These are phyloP conservation scores for Citrus unshiu DNA, from an alignment of 345 rosid genomes.

Conservation along the genomic window DNA sequence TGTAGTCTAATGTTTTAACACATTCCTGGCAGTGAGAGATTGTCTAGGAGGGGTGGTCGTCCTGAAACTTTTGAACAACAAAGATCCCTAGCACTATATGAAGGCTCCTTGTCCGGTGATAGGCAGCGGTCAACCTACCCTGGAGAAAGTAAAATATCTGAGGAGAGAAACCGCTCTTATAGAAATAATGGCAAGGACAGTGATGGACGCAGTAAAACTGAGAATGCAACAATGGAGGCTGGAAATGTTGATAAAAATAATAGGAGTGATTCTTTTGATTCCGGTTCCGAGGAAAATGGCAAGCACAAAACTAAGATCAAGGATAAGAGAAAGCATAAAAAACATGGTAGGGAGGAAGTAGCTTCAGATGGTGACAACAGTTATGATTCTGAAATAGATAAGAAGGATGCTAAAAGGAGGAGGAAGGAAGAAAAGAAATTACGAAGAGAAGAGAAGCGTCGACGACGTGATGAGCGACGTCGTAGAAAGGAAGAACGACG, in stretches of 20 bases:
- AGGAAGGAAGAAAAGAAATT: conserved; percentile 81
- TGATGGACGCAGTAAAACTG: conserved; percentile 23
- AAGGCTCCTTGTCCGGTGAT: conserved; percentile 25
- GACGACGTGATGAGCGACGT: conserved; percentile 70
- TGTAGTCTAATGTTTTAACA: conserved; percentile 12
- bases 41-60: conserved; percentile 29
- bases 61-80: conserved; percentile 35
- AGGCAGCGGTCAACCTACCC: conserved; percentile 14
- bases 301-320: conserved; percentile 36
- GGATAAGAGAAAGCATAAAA: conserved; percentile 63
- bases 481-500: conserved; percentile 71
- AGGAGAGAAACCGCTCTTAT: conserved; percentile 27
- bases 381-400: conserved; percentile 64
- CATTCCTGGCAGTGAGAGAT: conserved; percentile 50
- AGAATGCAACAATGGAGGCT: conserved; percentile 20
- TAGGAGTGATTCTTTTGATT: conserved; percentile 37
- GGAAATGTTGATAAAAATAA: conserved; percentile 42
- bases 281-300: conserved; percentile 54
- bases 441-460: conserved; percentile 81
- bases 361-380: conserved; percentile 60
- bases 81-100: conserved; percentile 32
- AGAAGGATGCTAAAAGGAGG: conserved; percentile 86
- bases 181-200: conserved; percentile 31
- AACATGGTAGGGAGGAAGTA: conserved; percentile 44
- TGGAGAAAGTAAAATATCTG: conserved; percentile 32